These are phyloP conservation scores for Grosmannia huntii DNA, from an alignment of 2,329 filamentous ascomycete genomes.

Conservation along the genomic window DNA sequence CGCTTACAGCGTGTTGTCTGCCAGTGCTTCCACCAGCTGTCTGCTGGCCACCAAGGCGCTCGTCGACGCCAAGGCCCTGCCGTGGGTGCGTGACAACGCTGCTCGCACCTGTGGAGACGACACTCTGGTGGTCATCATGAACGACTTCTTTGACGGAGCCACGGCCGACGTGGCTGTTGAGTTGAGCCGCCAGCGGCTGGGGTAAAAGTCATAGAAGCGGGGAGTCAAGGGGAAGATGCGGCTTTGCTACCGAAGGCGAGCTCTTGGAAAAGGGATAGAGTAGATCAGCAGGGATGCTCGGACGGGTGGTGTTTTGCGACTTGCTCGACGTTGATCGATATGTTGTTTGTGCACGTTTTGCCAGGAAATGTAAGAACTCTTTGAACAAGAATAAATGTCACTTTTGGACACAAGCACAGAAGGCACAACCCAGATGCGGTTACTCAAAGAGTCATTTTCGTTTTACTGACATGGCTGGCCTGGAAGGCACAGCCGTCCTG, in stretches of 20 bases:
- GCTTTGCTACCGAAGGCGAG: neutral
- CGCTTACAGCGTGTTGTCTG: conserved; percentile 29
- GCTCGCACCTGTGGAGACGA: conserved; percentile 22
- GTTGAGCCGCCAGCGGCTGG: conserved; percentile 24
- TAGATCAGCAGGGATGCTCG: neutral
- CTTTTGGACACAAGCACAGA: too few relatives aligned
- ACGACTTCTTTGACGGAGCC: conserved; percentile 38
- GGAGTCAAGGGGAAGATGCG: neutral
- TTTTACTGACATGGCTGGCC: too few relatives aligned
- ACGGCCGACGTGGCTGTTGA: conserved; percentile 32
- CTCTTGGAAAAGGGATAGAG: neutral
- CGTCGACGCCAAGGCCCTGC: conserved; percentile 33
- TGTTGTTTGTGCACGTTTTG: neutral
- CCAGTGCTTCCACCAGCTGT: conserved; percentile 29
- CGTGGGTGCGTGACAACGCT: conserved; percentile 30
- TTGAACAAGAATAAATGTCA: too few relatives aligned
- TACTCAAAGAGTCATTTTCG: too few relatives aligned
- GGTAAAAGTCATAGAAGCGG: neutral
- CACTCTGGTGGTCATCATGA: conserved; percentile 32
- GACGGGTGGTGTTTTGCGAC: neutral
- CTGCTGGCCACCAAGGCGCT: conserved; percentile 35
- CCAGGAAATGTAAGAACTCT: too few relatives aligned
- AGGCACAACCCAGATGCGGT: too few relatives aligned
- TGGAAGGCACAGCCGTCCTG: too few relatives aligned
- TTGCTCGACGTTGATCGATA: neutral